A percentile compares a stretch with the other conserved stretches of the same genome.
Conservation (phyloP, 306 rosid genomes). For the Glycyrrhiza uralensis region DNA sequence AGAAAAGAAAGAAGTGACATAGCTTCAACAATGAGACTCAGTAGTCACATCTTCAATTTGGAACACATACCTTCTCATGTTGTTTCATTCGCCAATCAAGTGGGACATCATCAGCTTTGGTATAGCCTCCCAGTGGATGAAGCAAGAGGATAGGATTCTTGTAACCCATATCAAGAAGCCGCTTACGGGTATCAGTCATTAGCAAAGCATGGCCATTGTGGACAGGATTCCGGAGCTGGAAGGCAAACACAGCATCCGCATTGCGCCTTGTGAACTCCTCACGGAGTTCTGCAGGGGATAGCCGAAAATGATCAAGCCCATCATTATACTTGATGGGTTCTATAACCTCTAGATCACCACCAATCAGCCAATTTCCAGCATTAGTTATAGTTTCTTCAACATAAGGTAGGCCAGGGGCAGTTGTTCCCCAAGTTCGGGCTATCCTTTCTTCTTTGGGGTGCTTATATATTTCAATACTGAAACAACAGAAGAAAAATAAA, state of each 20-base stretch:
- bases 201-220: slow-evolving; percentile 98
- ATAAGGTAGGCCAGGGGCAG: slow-evolving; percentile 86
- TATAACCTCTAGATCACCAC: slow-evolving; percentile 95
- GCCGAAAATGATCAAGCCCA: slow-evolving; percentile 89
- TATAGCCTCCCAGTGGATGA: slow-evolving; percentile 96
- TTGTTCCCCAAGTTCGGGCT: slow-evolving; percentile 96
- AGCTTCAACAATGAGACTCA: background rate
- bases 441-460: slow-evolving; percentile 95
- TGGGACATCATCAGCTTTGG: slow-evolving; percentile 98
- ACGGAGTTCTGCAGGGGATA: slow-evolving; percentile 86
- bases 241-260: slow-evolving; percentile 97
- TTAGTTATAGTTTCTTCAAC: slow-evolving; percentile 77
- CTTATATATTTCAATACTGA: slow-evolving; percentile 92
- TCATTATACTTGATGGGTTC: slow-evolving; percentile 82
- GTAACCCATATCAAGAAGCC: slow-evolving; percentile 96
- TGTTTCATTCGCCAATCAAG: slow-evolving; percentile 96
- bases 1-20: background rate
- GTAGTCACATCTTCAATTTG: background rate
- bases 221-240: slow-evolving; percentile 94
- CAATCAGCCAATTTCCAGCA: slow-evolving; percentile 93
- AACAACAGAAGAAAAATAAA: slow-evolving; percentile 21
- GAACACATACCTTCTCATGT: slow-evolving; percentile 79
- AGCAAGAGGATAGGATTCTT: slow-evolving; percentile 94
- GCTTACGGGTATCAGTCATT: slow-evolving; percentile 92
- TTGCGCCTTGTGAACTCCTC: slow-evolving; percentile 75